Evolutionary conservation across 1,139 yeast species (phyloP), one percentile per base, ranked within the genome.

Genomic region (Groenewaldozyma auringiensis): DNA sequence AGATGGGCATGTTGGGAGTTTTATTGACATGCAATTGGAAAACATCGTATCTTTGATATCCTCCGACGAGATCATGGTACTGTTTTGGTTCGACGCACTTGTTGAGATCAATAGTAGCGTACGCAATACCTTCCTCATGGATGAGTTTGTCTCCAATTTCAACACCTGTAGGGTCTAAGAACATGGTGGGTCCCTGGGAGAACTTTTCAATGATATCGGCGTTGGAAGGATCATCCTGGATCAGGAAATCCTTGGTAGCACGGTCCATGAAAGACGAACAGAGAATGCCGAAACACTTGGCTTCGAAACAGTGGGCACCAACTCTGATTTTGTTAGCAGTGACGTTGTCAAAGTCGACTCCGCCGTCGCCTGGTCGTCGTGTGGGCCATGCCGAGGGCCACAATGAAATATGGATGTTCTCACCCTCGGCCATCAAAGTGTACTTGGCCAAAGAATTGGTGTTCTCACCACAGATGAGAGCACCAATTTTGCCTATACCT

Each of bases 321-420:
- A 51, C 47, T 44, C 56, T 37, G 39, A 53, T 46, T 33, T 48
- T 48, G 42, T 53, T 53, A n/a, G 56, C 56, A 22, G 41, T 36
- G 17, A 50, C 37, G 36, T 45, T 49, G 40, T 53, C 56, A 48
- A 48, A 53, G 20, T 50, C 47, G 14, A 18, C 46, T 13, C 43
- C 48, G 3, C 43, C 47, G 2, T 41, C 47, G 11, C 43, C 46
- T 3, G 55, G 55, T 36, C 56, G 41, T 32, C 48, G 34, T 18
- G 50, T 49, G 31, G 53, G 50, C 44, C 51, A 52, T n/a, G 50
- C 38, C 14, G 56, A 51, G 4, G 57, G 57, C 57, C 57, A 53
- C 36, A 53, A 37, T 4, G 56, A 42, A 21, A 53, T 41, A 41
- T 53, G 57, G 17, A 53, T 53, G 27, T 53, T 45, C 36, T 53